A percentile compares a stretch with the other conserved stretches of the same genome.
Conservation (phyloP, 345 rosid genomes). For the Pistacia integerrima region DNA sequence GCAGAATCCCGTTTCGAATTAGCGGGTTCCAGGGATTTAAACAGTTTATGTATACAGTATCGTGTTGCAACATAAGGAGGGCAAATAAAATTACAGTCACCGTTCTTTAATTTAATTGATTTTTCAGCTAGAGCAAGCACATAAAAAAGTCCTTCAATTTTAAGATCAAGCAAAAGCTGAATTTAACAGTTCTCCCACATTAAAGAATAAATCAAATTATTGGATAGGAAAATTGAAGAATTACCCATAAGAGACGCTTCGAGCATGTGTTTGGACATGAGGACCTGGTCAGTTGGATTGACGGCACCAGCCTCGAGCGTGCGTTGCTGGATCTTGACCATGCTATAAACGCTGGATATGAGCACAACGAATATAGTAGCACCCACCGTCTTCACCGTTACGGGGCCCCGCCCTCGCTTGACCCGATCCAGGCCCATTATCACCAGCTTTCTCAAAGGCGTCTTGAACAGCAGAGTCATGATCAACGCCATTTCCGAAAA, state of each 20-base stretch:
- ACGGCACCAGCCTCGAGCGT: conserved; percentile 50
- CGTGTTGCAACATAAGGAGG: too few species aligned
- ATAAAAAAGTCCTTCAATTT: neutral
- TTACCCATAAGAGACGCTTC: conserved; percentile 92
- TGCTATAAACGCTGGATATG: conserved; percentile 57
- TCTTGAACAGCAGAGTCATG: conserved; percentile 66
- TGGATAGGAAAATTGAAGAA: neutral
- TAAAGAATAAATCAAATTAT: neutral
- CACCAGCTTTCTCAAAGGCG: conserved; percentile 75
- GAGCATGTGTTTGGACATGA: conserved; percentile 69
- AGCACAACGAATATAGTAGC: conserved; percentile 62
- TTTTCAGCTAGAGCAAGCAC: too few species aligned
- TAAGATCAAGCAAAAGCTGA: neutral
- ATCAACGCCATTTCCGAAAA: conserved; percentile 64
- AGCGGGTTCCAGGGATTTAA: too few species aligned
- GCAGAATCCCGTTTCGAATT: too few species aligned
- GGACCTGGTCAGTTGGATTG: conserved; percentile 86
- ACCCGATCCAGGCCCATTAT: conserved; percentile 63
- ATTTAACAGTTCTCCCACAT: neutral
- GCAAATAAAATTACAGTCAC: too few species aligned
- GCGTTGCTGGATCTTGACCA: conserved; percentile 57
- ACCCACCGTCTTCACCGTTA: conserved; percentile 66
- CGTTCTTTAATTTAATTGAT: too few species aligned
- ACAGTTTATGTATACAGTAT: too few species aligned
- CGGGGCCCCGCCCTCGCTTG: conserved; percentile 86